These are phyloP conservation scores for Diaporthe ilicicola DNA, from an alignment of 2,329 filamentous ascomycete species.

Conservation along the genomic window DNA sequence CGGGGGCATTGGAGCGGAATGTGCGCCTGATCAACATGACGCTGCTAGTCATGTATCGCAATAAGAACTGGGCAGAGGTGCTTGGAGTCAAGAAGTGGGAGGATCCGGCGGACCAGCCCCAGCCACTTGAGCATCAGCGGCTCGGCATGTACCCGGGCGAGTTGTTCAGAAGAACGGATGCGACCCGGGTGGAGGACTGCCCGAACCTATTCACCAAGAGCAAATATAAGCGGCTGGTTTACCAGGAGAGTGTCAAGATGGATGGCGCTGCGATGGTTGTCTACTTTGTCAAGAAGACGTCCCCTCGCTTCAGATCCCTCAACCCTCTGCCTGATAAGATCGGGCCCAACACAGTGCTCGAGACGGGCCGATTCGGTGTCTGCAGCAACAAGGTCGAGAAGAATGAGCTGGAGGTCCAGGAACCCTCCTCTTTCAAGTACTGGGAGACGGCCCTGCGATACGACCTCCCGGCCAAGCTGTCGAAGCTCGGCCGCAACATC, in stretches of 20 bases:
- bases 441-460: slow-evolving; percentile 38
- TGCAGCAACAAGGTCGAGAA: slow-evolving; percentile 42
- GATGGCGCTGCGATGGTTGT: slow-evolving; percentile 49
- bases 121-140: not conserved
- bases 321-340: slow-evolving; percentile 26
- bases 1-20: not conserved
- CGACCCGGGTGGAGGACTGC: slow-evolving; percentile 40
- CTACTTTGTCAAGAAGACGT: slow-evolving; percentile 45
- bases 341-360: slow-evolving; percentile 33
- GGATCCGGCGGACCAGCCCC: not conserved
- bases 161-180: slow-evolving; percentile 39
- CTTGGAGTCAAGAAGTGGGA: slow-evolving; percentile 40
- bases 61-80: slow-evolving; percentile 27
- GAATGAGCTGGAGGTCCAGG: slow-evolving; percentile 27
- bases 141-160: slow-evolving; percentile 33
- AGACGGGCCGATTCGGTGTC: slow-evolving; percentile 43
- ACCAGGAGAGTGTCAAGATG: slow-evolving; percentile 50
- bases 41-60: slow-evolving; percentile 9
- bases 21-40: slow-evolving; percentile 4
- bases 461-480: slow-evolving; percentile 38
- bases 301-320: slow-evolving; percentile 31
- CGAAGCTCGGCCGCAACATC: slow-evolving; percentile 35
- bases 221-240: slow-evolving; percentile 39
- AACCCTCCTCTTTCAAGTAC: slow-evolving; percentile 29
- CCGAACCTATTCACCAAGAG: slow-evolving; percentile 40